phyloP scores from a whole-genome alignment of 768 basidiomycete genomes.

The Symmetrospora coprosmae region DNA sequence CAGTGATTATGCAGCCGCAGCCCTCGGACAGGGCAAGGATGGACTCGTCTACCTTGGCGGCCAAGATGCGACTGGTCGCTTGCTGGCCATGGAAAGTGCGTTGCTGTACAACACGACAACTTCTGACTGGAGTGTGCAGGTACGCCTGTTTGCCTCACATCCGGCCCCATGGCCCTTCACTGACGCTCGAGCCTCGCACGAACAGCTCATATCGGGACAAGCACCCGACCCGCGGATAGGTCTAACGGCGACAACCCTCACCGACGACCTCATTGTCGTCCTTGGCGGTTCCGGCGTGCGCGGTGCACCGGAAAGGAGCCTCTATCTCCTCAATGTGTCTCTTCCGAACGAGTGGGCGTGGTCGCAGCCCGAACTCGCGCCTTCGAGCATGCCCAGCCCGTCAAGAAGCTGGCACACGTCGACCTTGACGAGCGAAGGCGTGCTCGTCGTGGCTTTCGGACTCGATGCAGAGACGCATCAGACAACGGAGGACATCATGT shows the following conservation, averaged over 20 bases:
- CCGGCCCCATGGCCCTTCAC: neutral
- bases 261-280: slow-evolving; percentile 23
- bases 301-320: slow-evolving; percentile 5
- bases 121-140: slow-evolving; percentile 5
- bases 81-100: slow-evolving; percentile 10
- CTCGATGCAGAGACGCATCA: slow-evolving; percentile 10
- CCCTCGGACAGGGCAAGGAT: neutral
- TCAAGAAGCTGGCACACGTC: slow-evolving; percentile 26
- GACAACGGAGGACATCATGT: slow-evolving; percentile 21
- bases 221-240: slow-evolving; percentile 24
- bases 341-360: slow-evolving; percentile 22
- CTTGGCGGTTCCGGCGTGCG: slow-evolving; percentile 24
- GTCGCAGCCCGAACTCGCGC: slow-evolving; percentile 4
- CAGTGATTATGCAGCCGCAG: slow-evolving; percentile 27
- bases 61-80: slow-evolving; percentile 22
- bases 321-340: slow-evolving; percentile 19
- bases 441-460: slow-evolving; percentile 28
- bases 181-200: neutral
- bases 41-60: slow-evolving; percentile 29
- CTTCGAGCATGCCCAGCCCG: slow-evolving; percentile 17
- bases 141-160: neutral
- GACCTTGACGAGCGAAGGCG: neutral
- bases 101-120: slow-evolving; percentile 23
- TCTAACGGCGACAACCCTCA: slow-evolving; percentile 20
- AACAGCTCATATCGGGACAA: neutral